phyloP scores from a whole-genome alignment of 192 early-diverging fungal genomes.

The Backusella macrospora region DNA sequence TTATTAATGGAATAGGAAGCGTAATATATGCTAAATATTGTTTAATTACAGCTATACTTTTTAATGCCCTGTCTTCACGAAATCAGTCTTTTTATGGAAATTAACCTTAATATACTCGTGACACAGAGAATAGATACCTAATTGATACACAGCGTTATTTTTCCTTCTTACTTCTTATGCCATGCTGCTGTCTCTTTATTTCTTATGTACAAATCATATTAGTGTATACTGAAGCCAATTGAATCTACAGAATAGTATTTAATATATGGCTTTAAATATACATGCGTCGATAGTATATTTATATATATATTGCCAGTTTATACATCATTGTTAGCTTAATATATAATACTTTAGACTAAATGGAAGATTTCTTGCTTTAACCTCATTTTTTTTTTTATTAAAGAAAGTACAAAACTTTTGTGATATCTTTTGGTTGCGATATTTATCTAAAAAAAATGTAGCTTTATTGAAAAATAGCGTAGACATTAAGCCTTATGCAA shows the following conservation, averaged over 20 bases:
- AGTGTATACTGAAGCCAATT: neutral
- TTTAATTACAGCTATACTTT: conserved; percentile 15
- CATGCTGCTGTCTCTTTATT: neutral
- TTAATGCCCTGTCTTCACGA: conserved; percentile 12
- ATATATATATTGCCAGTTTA: no score
- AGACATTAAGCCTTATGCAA: no score
- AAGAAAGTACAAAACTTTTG: neutral
- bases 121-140: neutral
- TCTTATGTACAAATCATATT: neutral
- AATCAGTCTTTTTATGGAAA: neutral
- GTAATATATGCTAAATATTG: no score
- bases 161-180: neutral
- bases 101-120: conserved; percentile 4
- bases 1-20: no score
- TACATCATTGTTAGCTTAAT: neutral
- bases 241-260: no score
- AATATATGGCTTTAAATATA: no score
- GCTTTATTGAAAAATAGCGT: no score
- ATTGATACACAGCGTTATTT: neutral
- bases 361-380: neutral
- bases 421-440: no score
- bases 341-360: neutral
- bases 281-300: no score
- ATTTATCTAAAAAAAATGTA: no score
- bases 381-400: conserved; percentile 11